Evolutionary conservation across 202 grass and related monocot genomes (phyloP).

Genomic region (Eragrostis tef): DNA sequence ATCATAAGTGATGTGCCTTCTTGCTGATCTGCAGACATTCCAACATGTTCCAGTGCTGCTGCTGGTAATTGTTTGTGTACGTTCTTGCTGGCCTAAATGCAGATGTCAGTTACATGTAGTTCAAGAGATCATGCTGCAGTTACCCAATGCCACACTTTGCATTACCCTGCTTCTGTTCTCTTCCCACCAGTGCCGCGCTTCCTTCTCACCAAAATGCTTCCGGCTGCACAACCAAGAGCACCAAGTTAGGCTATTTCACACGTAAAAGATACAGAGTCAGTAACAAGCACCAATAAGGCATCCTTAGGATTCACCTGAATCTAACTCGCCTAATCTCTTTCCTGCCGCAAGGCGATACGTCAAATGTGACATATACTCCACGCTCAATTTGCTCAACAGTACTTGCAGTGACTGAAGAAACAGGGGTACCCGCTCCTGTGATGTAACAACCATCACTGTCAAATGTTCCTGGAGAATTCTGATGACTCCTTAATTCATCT

Average conservation of each 20-base stretch:
- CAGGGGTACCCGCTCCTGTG: background rate
- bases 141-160: constrained; percentile 50
- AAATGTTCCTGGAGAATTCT: constrained; percentile 40
- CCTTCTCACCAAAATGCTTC: constrained; percentile 84
- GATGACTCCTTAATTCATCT: constrained; percentile 36
- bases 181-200: constrained; percentile 84
- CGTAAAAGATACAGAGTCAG: constrained; percentile 1
- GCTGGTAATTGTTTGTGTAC: too few species aligned
- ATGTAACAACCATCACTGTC: constrained; percentile 9
- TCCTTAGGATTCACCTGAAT: constrained; percentile 67
- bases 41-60: background rate
- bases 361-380: constrained; percentile 74
- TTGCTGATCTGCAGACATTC: background rate
- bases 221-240: constrained; percentile 54
- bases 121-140: constrained; percentile 11
- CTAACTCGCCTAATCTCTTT: constrained; percentile 73
- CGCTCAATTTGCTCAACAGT: constrained; percentile 73
- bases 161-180: constrained; percentile 62
- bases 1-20: background rate
- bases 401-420: constrained; percentile 25
- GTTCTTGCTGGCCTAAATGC: background rate
- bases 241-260: constrained; percentile 4
- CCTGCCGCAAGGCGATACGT: constrained; percentile 47
- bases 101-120: background rate
- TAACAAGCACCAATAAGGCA: background rate